Evolutionary conservation across 2,329 filamentous ascomycete genomes (phyloP).

Genomic region (Ophiostoma australiae): DNA sequence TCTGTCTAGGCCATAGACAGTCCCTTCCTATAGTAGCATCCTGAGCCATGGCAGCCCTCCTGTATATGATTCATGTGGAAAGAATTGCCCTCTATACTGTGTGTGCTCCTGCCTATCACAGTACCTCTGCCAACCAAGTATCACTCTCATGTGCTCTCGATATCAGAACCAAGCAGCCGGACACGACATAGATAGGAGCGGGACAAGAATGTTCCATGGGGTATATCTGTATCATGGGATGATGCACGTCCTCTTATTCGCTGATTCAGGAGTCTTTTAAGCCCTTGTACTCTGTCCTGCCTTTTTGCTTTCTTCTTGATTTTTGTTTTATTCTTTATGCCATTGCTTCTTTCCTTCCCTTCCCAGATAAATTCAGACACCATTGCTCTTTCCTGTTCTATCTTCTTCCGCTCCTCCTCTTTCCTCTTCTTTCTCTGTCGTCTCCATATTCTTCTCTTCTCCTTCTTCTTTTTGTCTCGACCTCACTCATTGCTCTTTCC

Average conservation of each 20-base stretch:
- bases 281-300: conserved; percentile 3
- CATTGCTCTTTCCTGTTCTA: neutral
- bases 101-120: neutral
- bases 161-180: neutral
- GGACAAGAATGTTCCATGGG: conserved; percentile 4
- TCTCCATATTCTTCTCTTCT: conserved; percentile 9
- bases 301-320: neutral
- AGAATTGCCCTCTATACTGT: neutral
- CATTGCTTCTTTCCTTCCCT: neutral
- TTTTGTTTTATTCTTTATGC: neutral
- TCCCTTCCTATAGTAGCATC: neutral
- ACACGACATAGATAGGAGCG: neutral
- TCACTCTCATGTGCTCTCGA: neutral
- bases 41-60: neutral
- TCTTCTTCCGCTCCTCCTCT: neutral
- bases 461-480: neutral
- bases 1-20: neutral
- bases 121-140: neutral
- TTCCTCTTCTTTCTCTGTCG: neutral
- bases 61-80: neutral
- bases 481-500: conserved; percentile 4
- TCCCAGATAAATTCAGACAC: neutral
- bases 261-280: neutral
- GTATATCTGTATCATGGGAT: neutral
- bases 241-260: neutral